A percentile compares a stretch with the other conserved stretches of the same genome.
phyloP scores from a whole-genome alignment of 768 basidiomycete species.

The Leccinum disarticulatum region DNA sequence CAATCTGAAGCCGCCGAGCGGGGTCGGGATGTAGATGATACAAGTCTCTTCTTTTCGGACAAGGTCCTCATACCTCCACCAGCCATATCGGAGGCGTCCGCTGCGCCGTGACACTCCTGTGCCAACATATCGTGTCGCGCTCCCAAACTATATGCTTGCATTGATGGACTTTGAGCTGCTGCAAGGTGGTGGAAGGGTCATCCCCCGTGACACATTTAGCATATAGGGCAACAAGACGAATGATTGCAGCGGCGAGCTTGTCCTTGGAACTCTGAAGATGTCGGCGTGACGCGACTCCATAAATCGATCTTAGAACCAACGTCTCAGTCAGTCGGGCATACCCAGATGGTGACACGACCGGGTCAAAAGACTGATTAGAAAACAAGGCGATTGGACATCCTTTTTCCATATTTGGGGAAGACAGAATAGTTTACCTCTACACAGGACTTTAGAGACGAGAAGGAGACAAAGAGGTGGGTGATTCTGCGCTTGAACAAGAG shows the following conservation, averaged over 20 bases:
- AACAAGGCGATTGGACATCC: slow-evolving; percentile 40
- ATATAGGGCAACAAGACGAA: slow-evolving; percentile 68
- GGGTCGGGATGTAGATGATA: slow-evolving; percentile 52
- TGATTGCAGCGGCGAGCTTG: slow-evolving; percentile 55
- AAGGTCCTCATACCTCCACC: slow-evolving; percentile 45
- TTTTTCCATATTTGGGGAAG: slow-evolving; percentile 93
- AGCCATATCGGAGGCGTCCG: too few species aligned
- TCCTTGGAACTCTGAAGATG: slow-evolving; percentile 59
- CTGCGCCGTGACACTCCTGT: slow-evolving; percentile 62
- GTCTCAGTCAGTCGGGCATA: not conserved
- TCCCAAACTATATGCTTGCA: slow-evolving; percentile 97
- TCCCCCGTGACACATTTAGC: slow-evolving; percentile 81
- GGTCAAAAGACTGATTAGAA: not conserved
- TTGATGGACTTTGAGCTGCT: slow-evolving; percentile 83
- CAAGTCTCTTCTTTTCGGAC: slow-evolving; percentile 41
- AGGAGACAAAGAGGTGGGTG: slow-evolving; percentile 76
- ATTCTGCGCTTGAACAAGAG: slow-evolving; percentile 89
- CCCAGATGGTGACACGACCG: slow-evolving; percentile 6
- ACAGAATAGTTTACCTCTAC: slow-evolving; percentile 92
- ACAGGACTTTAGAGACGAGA: slow-evolving; percentile 80
- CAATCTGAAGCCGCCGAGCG: slow-evolving; percentile 63
- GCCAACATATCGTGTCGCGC: slow-evolving; percentile 97
- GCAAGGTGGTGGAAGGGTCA: slow-evolving; percentile 65
- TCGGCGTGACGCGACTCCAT: too few species aligned
- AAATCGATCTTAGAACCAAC: slow-evolving; percentile 45